Evolutionary conservation across 495 filamentous ascomycete genomes (phyloP).

Genomic region (Penicillium atrosanguineum): DNA sequence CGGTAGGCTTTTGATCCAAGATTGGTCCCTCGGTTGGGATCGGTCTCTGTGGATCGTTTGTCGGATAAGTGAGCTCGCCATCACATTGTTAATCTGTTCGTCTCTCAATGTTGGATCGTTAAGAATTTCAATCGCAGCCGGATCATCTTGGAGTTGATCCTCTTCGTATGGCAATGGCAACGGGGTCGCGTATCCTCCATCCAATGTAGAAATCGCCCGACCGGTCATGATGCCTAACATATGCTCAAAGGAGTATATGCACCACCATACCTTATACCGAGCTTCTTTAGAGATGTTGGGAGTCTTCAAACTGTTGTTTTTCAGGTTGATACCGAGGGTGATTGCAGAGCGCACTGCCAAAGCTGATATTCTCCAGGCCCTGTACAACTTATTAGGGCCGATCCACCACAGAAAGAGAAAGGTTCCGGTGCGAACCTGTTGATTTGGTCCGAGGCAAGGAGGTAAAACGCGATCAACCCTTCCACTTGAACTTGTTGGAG

Average conservation of each 20-base stretch:
- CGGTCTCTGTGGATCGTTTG: constrained; percentile 21
- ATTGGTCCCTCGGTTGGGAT: constrained; percentile 20
- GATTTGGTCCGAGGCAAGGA: constrained; percentile 59
- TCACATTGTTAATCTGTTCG: constrained; percentile 29
- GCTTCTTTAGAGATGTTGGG: constrained; percentile 54
- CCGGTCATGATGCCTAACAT: constrained; percentile 61
- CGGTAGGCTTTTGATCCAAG: constrained; percentile 31
- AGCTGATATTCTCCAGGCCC: constrained; percentile 61
- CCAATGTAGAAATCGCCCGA: constrained; percentile 50
- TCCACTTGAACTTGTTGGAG: constrained; percentile 63
- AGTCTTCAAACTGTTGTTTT: constrained; percentile 50
- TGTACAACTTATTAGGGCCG: constrained; percentile 21
- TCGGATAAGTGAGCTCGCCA: constrained; percentile 35
- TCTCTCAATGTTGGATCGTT: constrained; percentile 28
- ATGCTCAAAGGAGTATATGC: constrained; percentile 59
- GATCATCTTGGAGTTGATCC: constrained; percentile 39
- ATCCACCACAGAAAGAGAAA: neutral
- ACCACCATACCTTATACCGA: constrained; percentile 64
- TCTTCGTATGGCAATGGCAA: constrained; percentile 59
- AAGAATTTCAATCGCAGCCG: constrained; percentile 27
- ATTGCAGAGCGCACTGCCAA: constrained; percentile 60
- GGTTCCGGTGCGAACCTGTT: constrained; percentile 34
- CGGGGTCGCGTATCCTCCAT: constrained; percentile 51
- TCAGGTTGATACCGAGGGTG: constrained; percentile 64
- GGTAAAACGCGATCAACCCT: constrained; percentile 60